Evolutionary conservation across 345 rosid genomes (phyloP).

Genomic region (Salix viminalis): DNA sequence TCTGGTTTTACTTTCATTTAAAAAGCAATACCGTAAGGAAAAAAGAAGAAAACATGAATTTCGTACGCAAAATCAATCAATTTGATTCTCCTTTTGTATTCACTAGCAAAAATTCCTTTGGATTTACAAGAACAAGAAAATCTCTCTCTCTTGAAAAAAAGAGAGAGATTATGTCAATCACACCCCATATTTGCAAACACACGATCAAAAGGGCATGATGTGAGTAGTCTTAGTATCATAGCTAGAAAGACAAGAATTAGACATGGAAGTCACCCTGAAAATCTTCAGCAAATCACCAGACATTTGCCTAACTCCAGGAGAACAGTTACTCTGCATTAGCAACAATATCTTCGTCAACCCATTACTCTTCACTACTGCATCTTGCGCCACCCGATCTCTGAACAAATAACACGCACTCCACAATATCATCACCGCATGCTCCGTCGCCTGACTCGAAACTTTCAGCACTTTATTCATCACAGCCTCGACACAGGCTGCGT

Average conservation of each 20-base stretch:
- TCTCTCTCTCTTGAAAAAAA: background rate
- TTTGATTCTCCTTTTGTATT: constrained; percentile 10
- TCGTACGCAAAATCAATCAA: constrained; percentile 15
- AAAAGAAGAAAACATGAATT: background rate
- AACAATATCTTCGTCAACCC: constrained; percentile 68
- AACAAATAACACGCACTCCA: constrained; percentile 75
- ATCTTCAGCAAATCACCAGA: constrained; percentile 62
- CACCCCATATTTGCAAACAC: background rate
- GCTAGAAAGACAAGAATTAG: constrained; percentile 41
- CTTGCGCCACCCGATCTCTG: constrained; percentile 54
- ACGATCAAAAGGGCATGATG: constrained; percentile 74
- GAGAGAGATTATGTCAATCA: background rate
- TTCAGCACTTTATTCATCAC: constrained; percentile 65
- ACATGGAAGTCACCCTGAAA: constrained; percentile 45
- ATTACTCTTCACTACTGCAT: constrained; percentile 57
- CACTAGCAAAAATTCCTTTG: constrained; percentile 44
- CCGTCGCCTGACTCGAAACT: constrained; percentile 68
- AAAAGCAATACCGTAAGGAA: background rate
- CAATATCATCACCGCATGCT: constrained; percentile 70
- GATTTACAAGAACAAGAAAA: constrained; percentile 33
- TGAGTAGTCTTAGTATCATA: constrained; percentile 91
- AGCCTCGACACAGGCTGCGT: constrained; percentile 47
- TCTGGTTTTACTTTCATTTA: background rate
- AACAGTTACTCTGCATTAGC: constrained; percentile 81
- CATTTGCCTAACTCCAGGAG: constrained; percentile 71